phyloP scores from a whole-genome alignment of 805 yeast genomes.

The Saturnispora diversa region DNA sequence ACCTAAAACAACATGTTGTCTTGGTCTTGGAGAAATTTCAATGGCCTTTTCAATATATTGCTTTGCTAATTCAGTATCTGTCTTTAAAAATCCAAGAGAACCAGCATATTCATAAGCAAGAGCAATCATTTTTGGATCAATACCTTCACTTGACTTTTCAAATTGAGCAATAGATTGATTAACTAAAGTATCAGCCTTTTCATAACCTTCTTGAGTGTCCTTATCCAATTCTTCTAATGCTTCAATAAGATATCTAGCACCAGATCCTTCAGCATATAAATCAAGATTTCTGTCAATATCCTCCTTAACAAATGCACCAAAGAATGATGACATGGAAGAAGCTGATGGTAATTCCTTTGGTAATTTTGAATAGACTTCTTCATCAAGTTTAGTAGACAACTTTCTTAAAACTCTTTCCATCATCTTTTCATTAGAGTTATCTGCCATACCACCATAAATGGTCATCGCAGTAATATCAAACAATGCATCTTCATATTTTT shows the following conservation, averaged over 20 bases:
- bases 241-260: conserved; percentile 55
- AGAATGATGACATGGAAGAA: conserved; percentile 76
- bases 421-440: conserved; percentile 66
- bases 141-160: conserved; percentile 28
- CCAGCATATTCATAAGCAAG: conserved; percentile 80
- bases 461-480: conserved; percentile 87
- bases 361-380: conserved; percentile 45
- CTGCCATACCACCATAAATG: conserved; percentile 69
- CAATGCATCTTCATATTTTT: conserved; percentile 74
- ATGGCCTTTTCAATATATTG: conserved; percentile 58
- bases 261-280: conserved; percentile 47
- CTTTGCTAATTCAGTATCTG: conserved; percentile 59
- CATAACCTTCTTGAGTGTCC: conserved; percentile 52
- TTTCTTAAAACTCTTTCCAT: conserved; percentile 82
- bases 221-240: conserved; percentile 47
- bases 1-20: conserved; percentile 76
- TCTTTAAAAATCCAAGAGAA: conserved; percentile 74
- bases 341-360: conserved; percentile 66
- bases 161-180: conserved; percentile 47
- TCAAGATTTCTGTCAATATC: conserved; percentile 38
- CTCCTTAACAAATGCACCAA: conserved; percentile 69
- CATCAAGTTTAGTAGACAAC: conserved; percentile 67
- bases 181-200: conserved; percentile 50
- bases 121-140: conserved; percentile 39
- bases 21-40: conserved; percentile 62